A percentile compares a stretch with the other conserved stretches of the same genome.
phyloP scores from a whole-genome alignment of 495 filamentous ascomycete species.

The Trichodelitschia bisporula region DNA sequence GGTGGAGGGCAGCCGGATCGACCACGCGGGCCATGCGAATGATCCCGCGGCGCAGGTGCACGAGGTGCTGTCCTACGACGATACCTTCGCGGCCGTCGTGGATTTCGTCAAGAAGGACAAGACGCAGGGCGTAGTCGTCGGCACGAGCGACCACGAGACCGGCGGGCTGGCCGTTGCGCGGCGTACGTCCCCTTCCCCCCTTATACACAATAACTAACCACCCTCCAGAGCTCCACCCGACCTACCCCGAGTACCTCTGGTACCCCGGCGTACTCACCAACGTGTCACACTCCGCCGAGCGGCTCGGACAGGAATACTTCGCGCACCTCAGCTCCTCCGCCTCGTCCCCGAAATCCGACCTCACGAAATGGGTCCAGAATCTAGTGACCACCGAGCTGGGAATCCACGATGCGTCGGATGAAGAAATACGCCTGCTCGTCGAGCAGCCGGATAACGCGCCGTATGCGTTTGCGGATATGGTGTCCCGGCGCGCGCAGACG shows the following conservation, averaged over 20 bases:
- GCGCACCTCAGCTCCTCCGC: slow-evolving; percentile 22
- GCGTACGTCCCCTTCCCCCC: slow-evolving; percentile 23
- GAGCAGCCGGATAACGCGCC: slow-evolving; percentile 22
- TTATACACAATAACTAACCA: not conserved
- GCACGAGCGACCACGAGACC: slow-evolving; percentile 88
- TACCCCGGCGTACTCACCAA: slow-evolving; percentile 58
- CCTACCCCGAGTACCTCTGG: slow-evolving; percentile 69
- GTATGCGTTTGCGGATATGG: slow-evolving; percentile 56
- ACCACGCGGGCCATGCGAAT: slow-evolving; percentile 87
- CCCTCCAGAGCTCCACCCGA: slow-evolving; percentile 28
- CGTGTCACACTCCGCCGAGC: slow-evolving; percentile 53
- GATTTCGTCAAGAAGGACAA: slow-evolving; percentile 58
- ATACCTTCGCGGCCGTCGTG: slow-evolving; percentile 53
- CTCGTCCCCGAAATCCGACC: slow-evolving; percentile 10
- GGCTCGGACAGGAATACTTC: slow-evolving; percentile 32
- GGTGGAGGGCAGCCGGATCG: slow-evolving; percentile 91
- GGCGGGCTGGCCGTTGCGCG: slow-evolving; percentile 62
- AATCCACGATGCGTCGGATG: slow-evolving; percentile 42
- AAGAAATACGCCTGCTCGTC: slow-evolving; percentile 45
- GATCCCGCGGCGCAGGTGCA: slow-evolving; percentile 89
- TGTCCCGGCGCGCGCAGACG: slow-evolving; percentile 65
- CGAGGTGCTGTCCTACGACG: slow-evolving; percentile 83
- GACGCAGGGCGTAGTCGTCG: slow-evolving; percentile 55
- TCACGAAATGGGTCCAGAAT: slow-evolving; percentile 4
- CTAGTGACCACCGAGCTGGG: slow-evolving; percentile 46